Evolutionary conservation across 331 rosid species (phyloP), one percentile per base, ranked within the genome.

Genomic region (Quercus tomentella): DNA sequence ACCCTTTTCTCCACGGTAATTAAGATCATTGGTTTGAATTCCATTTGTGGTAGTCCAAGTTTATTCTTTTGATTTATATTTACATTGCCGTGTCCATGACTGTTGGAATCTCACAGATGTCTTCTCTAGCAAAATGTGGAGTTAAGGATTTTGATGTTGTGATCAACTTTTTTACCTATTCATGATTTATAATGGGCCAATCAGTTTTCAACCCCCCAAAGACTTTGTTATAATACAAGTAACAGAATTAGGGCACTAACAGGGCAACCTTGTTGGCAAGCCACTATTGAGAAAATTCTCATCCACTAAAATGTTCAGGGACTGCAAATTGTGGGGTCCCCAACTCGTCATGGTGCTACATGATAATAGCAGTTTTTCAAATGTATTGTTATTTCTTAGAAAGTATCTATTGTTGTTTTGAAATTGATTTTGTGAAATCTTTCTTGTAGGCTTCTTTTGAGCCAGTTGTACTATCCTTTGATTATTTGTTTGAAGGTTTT

Each of bases 391-490:
- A 30, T 30, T 30, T 30, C 14, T 62, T 26, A 26, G 9, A 37
- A 37, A 81, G 54, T 60, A 60, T 76, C 41, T 37, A 70, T 67
- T 76, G 79, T n/a, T 84, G 67, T 67, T 54, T 72, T 57, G 60
- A 52, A 43, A 23, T 70, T 79, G 45, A 84, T 57, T 77, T 83
- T 80, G 28, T 61, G 57, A 81, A 77, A 79, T 82, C 62, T 82
- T 78, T 75, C 75, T 85, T 85, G 91, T 82, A 92, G 97, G 97
- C 69, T 74, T 81, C 93, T 74, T 82, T 90, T 76, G 78, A 88
- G 65, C 71, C 87, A 52, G 88, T 81, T 75, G 84, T 85, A 80
- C 79, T 78, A 66, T 85, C 92, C 72, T 94, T 92, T 85, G 72
- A 25, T 80, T 90, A 91, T 76, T 45, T 92, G 60, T 87, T 88